Percentiles rank a stretch among this genome's conserved stretches.
Evolutionary conservation across 441 rosid genomes (phyloP).

Genomic region (Adansonia rubrostipa): DNA sequence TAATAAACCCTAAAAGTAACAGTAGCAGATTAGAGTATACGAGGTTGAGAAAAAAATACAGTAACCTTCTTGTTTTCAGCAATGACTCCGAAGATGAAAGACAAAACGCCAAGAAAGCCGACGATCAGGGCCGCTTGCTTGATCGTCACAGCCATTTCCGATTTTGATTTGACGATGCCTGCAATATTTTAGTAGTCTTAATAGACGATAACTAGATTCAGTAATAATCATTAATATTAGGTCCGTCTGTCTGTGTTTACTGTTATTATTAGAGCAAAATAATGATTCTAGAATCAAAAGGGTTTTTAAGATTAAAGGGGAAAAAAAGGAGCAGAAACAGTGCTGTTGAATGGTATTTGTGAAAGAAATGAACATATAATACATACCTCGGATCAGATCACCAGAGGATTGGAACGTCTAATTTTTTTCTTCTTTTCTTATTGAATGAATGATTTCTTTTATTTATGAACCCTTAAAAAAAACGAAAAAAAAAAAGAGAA

Average conservation of each 20-base stretch:
- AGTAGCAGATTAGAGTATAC: not conserved
- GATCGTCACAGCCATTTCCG: constrained; percentile 67
- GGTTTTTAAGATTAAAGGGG: not conserved
- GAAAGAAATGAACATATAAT: too few relatives aligned
- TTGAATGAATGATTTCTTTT: too few relatives aligned
- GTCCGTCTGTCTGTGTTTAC: not conserved
- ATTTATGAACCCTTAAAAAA: too few relatives aligned
- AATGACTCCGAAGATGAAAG: constrained; percentile 73
- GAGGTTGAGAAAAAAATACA: not conserved
- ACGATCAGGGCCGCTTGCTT: constrained; percentile 72
- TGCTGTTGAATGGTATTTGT: too few relatives aligned
- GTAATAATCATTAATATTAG: not conserved
- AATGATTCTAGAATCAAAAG: not conserved
- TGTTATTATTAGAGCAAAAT: constrained; percentile 8
- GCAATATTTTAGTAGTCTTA: not conserved
- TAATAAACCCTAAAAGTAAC: not conserved
- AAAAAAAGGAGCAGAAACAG: too few relatives aligned
- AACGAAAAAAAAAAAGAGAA: too few relatives aligned
- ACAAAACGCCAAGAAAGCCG: constrained; percentile 57
- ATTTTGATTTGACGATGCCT: constrained; percentile 1
- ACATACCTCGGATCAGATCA: too few relatives aligned
- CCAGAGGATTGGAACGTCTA: too few relatives aligned
- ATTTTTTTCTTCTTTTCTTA: too few relatives aligned
- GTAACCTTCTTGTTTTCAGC: constrained; percentile 94
- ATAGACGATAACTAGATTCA: not conserved